Evolutionary conservation across 2,329 filamentous ascomycete genomes (phyloP).

Genomic region (Fusarium sp.): DNA sequence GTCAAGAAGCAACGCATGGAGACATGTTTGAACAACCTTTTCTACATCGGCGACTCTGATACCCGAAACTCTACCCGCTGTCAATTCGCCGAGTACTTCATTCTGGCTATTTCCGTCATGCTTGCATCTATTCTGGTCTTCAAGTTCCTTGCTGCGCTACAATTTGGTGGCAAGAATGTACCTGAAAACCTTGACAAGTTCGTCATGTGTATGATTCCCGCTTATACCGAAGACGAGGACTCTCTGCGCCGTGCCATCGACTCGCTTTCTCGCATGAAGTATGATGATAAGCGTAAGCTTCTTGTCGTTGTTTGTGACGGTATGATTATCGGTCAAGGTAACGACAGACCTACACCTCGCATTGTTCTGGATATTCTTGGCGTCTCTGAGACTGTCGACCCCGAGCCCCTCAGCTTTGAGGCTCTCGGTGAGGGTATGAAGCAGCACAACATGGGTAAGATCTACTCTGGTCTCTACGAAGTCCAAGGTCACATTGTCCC

Average conservation of each 20-base stretch:
- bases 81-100: conserved; percentile 88
- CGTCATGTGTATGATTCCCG: conserved; percentile 96
- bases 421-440: conserved; percentile 94
- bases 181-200: conserved; percentile 99
- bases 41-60: conserved; percentile 92
- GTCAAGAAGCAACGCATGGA: conserved; percentile 75
- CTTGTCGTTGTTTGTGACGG: conserved; percentile 94
- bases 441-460: conserved; percentile 99
- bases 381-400: conserved; percentile 92
- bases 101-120: conserved; percentile 85
- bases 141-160: conserved; percentile 96
- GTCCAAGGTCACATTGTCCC: conserved; percentile 98
- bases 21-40: conserved; percentile 90
- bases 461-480: conserved; percentile 97
- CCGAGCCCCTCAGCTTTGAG: conserved; percentile 96
- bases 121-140: conserved; percentile 86
- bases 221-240: conserved; percentile 98
- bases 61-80: conserved; percentile 88
- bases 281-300: conserved; percentile 98
- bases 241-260: conserved; percentile 97
- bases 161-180: conserved; percentile 90
- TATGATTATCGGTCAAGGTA: conserved; percentile 99
- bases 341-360: conserved; percentile 92
- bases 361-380: conserved; percentile 98
- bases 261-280: conserved; percentile 92